Conservation (phyloP, 179 eudicot species). For the Corrigiola litoralis region DNA sequence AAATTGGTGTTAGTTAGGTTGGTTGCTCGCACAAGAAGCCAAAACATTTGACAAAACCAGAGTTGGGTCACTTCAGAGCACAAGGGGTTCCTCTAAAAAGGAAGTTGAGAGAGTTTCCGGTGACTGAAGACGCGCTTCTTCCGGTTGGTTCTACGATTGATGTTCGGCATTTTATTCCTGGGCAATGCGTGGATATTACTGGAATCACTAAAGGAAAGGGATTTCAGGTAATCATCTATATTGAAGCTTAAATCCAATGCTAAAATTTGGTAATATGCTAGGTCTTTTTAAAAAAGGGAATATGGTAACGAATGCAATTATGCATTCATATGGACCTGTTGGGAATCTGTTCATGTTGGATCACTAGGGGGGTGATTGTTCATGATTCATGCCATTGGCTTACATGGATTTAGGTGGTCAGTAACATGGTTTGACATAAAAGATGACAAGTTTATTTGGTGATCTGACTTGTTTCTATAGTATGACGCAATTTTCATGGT, state of each 20-base stretch:
- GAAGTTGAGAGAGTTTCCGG: conserved; percentile 90
- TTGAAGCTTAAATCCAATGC: conserved; percentile 13
- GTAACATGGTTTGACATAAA: too few species aligned
- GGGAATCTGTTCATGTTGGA: background rate
- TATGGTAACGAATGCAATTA: too few species aligned
- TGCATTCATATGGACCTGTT: background rate
- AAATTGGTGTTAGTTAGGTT: conserved; percentile 59
- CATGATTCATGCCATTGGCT: too few species aligned
- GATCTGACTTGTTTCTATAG: too few species aligned
- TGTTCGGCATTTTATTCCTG: conserved; percentile 95
- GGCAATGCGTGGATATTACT: conserved; percentile 82
- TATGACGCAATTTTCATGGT: too few species aligned
- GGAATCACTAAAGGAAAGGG: conserved; percentile 97
- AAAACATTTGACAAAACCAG: conserved; percentile 87
- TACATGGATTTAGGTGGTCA: too few species aligned
- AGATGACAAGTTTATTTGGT: too few species aligned
- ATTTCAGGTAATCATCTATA: conserved; percentile 63
- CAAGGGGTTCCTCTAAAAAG: conserved; percentile 98
- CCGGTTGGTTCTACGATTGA: conserved; percentile 72
- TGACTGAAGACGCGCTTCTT: conserved; percentile 83
- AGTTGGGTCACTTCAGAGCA: conserved; percentile 96
- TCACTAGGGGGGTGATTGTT: too few species aligned
- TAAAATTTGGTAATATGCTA: background rate
- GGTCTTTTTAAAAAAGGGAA: too few species aligned
- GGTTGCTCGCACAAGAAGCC: conserved; percentile 96